phyloP scores from a whole-genome alignment of 2,329 filamentous ascomycete genomes.

The Pseudogymnoascus sp. region DNA sequence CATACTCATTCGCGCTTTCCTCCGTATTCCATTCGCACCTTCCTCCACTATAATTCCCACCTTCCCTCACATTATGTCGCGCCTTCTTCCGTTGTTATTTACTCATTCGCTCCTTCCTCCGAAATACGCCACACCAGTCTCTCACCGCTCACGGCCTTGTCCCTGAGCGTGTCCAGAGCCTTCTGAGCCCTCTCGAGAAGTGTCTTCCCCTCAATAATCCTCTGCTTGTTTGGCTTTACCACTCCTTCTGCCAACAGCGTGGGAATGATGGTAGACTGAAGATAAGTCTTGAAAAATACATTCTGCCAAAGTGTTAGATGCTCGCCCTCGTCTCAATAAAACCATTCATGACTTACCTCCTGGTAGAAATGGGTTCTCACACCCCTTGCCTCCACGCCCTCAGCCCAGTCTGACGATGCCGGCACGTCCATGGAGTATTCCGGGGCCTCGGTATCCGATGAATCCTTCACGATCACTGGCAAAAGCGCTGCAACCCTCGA shows the following conservation, averaged over 20 bases:
- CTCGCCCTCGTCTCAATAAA: not conserved
- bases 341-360: slow-evolving; percentile 30
- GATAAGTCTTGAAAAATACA: slow-evolving; percentile 37
- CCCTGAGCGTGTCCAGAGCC: slow-evolving; percentile 34
- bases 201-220: slow-evolving; percentile 33
- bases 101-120: slow-evolving; percentile 6
- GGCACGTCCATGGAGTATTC: slow-evolving; percentile 45
- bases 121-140: slow-evolving; percentile 29
- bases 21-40: not conserved
- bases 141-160: slow-evolving; percentile 37
- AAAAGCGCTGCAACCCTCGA: slow-evolving; percentile 49
- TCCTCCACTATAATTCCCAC: not conserved
- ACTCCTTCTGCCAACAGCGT: slow-evolving; percentile 28
- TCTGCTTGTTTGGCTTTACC: slow-evolving; percentile 34
- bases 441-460: slow-evolving; percentile 38
- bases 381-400: slow-evolving; percentile 43
- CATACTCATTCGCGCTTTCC: not conserved
- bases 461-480: slow-evolving; percentile 48
- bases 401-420: slow-evolving; percentile 38
- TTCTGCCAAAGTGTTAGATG: slow-evolving; percentile 33
- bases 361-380: slow-evolving; percentile 48
- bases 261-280: slow-evolving; percentile 22
- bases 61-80: not conserved
- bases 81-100: not conserved
- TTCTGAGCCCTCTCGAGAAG: slow-evolving; percentile 28